These are phyloP conservation scores for Trichophyton mentagrophytes DNA, from an alignment of 2,329 filamentous ascomycete species.

Conservation along the genomic window DNA sequence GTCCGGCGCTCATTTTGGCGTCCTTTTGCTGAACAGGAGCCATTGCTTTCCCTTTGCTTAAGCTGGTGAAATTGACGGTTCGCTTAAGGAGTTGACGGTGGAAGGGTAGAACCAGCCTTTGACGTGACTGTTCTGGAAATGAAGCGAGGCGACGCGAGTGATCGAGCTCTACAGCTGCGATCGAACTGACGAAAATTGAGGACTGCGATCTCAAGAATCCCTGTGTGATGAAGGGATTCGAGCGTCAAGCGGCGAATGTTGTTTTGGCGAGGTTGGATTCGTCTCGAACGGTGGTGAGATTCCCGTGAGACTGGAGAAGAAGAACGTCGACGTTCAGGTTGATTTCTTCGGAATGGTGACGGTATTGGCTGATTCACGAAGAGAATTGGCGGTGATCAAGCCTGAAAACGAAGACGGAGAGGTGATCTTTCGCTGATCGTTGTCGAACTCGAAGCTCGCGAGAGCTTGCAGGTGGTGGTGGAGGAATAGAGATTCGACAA, in stretches of 20 bases:
- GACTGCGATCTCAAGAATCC: not conserved
- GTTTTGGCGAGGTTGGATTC: not conserved
- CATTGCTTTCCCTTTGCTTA: not conserved
- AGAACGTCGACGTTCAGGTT: not conserved
- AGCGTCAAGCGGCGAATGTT: not conserved
- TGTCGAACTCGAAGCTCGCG: not conserved
- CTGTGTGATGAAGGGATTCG: not conserved
- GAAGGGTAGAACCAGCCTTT: conserved; percentile 1
- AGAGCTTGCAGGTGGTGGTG: not conserved
- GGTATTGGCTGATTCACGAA: not conserved
- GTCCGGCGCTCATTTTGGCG: not conserved
- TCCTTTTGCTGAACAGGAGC: not conserved
- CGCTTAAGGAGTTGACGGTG: not conserved
- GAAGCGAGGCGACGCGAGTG: not conserved
- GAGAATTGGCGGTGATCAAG: not conserved
- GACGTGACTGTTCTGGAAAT: conserved; percentile 3
- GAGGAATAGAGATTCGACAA: not conserved
- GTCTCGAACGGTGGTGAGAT: not conserved
- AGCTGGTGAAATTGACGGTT: not conserved
- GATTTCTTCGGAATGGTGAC: not conserved
- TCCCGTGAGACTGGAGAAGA: conserved; percentile 1
- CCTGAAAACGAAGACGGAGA: not conserved
- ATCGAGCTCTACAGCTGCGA: not conserved
- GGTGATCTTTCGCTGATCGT: not conserved
- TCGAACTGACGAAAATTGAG: not conserved